These are phyloP conservation scores for Aspergillus uvarum DNA, from an alignment of 2,329 filamentous ascomycete species.

Conservation along the genomic window DNA sequence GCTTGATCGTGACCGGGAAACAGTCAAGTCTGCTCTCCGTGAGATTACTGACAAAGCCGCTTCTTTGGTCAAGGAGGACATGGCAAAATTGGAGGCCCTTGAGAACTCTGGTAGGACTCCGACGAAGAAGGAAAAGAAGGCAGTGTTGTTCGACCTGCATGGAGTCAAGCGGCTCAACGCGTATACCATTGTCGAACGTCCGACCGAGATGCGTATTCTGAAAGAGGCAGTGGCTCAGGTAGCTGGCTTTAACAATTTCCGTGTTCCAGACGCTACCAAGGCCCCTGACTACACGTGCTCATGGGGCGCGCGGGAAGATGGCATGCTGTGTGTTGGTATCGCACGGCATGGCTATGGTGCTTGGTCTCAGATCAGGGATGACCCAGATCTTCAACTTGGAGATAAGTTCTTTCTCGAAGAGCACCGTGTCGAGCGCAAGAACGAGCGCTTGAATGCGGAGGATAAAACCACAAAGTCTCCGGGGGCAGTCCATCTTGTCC, in stretches of 20 bases:
- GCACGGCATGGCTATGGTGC: conserved; percentile 92
- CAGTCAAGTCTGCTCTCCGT: conserved; percentile 72
- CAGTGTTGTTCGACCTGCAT: conserved; percentile 89
- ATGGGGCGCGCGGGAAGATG: conserved; percentile 92
- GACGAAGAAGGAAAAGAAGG: conserved; percentile 97
- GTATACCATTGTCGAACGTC: conserved; percentile 89
- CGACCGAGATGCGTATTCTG: conserved; percentile 81
- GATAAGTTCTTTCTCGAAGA: conserved; percentile 97
- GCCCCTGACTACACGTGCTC: conserved; percentile 85
- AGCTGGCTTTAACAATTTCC: conserved; percentile 74
- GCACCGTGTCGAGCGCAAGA: conserved; percentile 96
- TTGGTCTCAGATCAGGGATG: conserved; percentile 92
- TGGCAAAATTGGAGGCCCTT: conserved; percentile 59
- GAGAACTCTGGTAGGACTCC: conserved; percentile 76
- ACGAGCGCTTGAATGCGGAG: conserved; percentile 72
- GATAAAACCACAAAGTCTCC: conserved; percentile 68
- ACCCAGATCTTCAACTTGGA: conserved; percentile 76
- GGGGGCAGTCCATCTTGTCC: conserved; percentile 94
- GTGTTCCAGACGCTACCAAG: conserved; percentile 88
- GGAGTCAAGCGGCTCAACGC: conserved; percentile 95
- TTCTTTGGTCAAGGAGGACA: conserved; percentile 71
- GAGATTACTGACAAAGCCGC: conserved; percentile 75
- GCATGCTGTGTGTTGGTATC: conserved; percentile 94
- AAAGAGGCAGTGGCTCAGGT: conserved; percentile 66
- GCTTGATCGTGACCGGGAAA: conserved; percentile 74